Conservation (phyloP, 2,329 filamentous ascomycete genomes). For the Trichophyton equinum region DNA sequence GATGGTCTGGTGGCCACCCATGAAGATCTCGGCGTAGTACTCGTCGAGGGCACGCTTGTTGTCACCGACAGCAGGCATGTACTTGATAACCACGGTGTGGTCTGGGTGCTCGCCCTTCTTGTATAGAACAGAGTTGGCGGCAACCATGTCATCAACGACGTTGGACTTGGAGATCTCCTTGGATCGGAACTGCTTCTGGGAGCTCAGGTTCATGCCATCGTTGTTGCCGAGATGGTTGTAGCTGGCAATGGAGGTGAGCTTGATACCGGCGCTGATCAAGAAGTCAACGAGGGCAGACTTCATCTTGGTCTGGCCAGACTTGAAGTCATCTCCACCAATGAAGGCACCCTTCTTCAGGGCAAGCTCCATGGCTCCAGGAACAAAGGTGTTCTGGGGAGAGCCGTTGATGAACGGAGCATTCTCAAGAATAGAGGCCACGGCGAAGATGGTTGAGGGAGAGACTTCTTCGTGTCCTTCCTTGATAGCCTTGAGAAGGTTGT, state of each 20-base stretch:
- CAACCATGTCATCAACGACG: slow-evolving; percentile 99
- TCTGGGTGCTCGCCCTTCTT: slow-evolving; percentile 87
- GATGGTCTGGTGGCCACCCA: slow-evolving; percentile 97
- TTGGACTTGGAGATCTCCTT: slow-evolving; percentile 99
- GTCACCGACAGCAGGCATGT: slow-evolving; percentile 97
- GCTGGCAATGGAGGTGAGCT: slow-evolving; percentile 93
- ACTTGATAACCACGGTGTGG: slow-evolving; percentile 99
- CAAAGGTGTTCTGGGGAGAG: slow-evolving; percentile 97
- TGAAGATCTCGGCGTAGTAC: slow-evolving; percentile 99
- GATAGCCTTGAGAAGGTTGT: slow-evolving; percentile 82
- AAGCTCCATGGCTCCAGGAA: slow-evolving; percentile 79
- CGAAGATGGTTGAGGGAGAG: slow-evolving; percentile 91
- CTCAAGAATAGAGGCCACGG: slow-evolving; percentile 87
- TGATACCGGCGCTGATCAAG: slow-evolving; percentile 96
- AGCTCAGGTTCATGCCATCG: slow-evolving; percentile 96
- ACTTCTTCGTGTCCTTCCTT: slow-evolving; percentile 77
- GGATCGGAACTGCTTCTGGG: slow-evolving; percentile 95
- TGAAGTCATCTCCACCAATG: slow-evolving; percentile 98
- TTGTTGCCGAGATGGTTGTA: slow-evolving; percentile 99
- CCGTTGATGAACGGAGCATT: slow-evolving; percentile 93
- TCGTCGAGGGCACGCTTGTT: slow-evolving; percentile 98
- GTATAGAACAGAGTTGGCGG: slow-evolving; percentile 85
- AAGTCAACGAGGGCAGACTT: slow-evolving; percentile 98
- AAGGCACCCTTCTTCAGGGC: slow-evolving; percentile 79
- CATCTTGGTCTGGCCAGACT: slow-evolving; percentile 99